Base-by-base conservation (phyloP, 257 asterid species). In the Schizonepeta tenuifolia region DNA sequence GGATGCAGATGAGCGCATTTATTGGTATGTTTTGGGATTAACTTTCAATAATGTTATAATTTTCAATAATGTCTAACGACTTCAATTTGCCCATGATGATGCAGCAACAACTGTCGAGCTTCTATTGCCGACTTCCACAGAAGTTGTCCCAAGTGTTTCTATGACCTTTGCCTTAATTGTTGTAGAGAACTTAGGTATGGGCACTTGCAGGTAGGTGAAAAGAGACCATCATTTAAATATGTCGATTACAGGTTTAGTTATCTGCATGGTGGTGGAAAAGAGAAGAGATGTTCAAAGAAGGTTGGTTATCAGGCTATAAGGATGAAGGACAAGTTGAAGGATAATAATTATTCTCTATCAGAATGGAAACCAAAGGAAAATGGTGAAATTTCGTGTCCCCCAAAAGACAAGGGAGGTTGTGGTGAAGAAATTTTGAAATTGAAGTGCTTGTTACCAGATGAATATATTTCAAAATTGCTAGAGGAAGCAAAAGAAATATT, bases 111-210 rank as follows among this genome's bases (percentile, higher is more conserved):
- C 74, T 89, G 96, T 67, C 78, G 57, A 66, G 81, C 90, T 12
- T 81, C 86, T 44, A 86, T 89, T 64, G 80, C 61, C 77, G 93
- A 89, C 70, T 81, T 71, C 38, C 94, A 84, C 60, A 68, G 90
- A 77, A 88, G 84, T 75, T 88, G 95, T 58, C 81, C 83, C 28
- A 11, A 1, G 40, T 90, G 97, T 61, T 78, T 81, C 74, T 87
- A 77, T 83, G 88, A 90, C 40, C 84, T 90, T n/a, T 90, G 97
- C 80, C 89, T 88, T 53, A 76, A 24, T 41, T 90, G 97, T 79
- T 90, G 89, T 79, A 69, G 97, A 90, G n/a, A n/a, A n/a, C n/a
- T n/a, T n/a, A n/a, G n/a, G n/a, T n/a, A n/a, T n/a, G n/a, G n/a
- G n/a, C n/a, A 74, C 70, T 90, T 47, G 28, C 28, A 79, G 93